These are phyloP conservation scores for Persicaria maculosa DNA, from an alignment of 148 eudicot species.

Conservation along the genomic window DNA sequence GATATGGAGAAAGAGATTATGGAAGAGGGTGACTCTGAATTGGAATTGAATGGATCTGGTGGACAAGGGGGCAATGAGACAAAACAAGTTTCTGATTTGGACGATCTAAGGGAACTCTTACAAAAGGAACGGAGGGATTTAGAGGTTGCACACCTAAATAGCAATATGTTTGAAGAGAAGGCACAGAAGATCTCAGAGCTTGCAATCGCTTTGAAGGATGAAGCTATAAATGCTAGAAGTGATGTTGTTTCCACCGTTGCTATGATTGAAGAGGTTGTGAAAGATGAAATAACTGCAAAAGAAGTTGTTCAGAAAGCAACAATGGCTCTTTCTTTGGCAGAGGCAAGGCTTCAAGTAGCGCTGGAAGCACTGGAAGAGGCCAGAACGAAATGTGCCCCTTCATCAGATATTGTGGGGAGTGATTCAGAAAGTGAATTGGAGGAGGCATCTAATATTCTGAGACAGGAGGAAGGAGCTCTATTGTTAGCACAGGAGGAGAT, in stretches of 20 bases:
- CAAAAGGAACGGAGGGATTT: slow-evolving; percentile 70
- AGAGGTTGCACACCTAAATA: slow-evolving; percentile 70
- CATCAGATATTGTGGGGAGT: slow-evolving; percentile 26
- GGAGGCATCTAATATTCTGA: slow-evolving; percentile 29
- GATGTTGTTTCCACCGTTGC: slow-evolving; percentile 39
- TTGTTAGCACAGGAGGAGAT: slow-evolving; percentile 57
- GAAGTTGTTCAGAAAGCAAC: slow-evolving; percentile 77
- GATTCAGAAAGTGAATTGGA: slow-evolving; percentile 38
- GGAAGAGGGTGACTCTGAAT: slow-evolving; percentile 18
- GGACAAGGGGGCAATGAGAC: slow-evolving; percentile 41
- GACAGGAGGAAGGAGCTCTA: slow-evolving; percentile 48
- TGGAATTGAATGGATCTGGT: slow-evolving; percentile 28
- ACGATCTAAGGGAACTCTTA: slow-evolving; percentile 52
- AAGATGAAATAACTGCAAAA: slow-evolving; percentile 61
- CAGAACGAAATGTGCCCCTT: slow-evolving; percentile 28
- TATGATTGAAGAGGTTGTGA: slow-evolving; percentile 46
- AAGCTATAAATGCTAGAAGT: slow-evolving; percentile 64
- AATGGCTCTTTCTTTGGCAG: slow-evolving; percentile 77
- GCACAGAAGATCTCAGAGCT: slow-evolving; percentile 86
- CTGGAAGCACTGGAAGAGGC: slow-evolving; percentile 50
- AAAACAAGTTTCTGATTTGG: slow-evolving; percentile 37
- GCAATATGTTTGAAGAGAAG: slow-evolving; percentile 80
- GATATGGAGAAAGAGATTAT: slow-evolving; percentile 29
- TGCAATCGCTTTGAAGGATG: slow-evolving; percentile 74
- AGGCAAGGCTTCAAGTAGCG: slow-evolving; percentile 73